These are phyloP conservation scores for Allium sativum DNA, from an alignment of 106 monocot species.

Conservation along the genomic window DNA sequence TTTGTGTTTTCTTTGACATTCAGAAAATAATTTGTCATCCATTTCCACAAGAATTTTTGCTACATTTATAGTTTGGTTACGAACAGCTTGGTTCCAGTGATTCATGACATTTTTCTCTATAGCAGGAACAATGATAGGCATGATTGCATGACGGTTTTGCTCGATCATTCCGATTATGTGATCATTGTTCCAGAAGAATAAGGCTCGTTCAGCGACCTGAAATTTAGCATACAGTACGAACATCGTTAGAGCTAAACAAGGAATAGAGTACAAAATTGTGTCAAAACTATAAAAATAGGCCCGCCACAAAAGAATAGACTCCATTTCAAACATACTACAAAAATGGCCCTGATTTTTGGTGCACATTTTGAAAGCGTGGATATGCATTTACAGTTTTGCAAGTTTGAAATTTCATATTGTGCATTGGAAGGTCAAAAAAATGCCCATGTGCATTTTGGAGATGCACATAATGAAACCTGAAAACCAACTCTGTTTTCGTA, in stretches of 20 bases:
- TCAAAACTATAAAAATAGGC: background rate
- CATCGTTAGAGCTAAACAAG: background rate
- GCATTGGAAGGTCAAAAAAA: too few relatives aligned
- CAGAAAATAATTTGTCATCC: slow-evolving; percentile 62
- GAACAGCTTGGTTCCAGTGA: slow-evolving; percentile 82
- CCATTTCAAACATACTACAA: background rate
- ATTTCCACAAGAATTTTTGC: slow-evolving; percentile 73
- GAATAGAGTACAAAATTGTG: background rate
- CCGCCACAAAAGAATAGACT: background rate
- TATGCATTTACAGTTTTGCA: too few relatives aligned
- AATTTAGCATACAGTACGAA: background rate
- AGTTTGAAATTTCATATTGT: too few relatives aligned
- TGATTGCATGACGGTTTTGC: slow-evolving; percentile 57
- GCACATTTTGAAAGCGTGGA: too few relatives aligned
- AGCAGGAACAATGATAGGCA: slow-evolving; percentile 63
- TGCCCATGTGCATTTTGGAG: too few relatives aligned
- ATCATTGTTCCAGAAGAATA: slow-evolving; percentile 90
- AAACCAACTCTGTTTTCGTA: too few relatives aligned
- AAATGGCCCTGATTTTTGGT: background rate
- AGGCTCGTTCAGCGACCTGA: slow-evolving; percentile 85
- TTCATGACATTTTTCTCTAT: slow-evolving; percentile 45
- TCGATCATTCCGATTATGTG: slow-evolving; percentile 58
- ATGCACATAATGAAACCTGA: too few relatives aligned
- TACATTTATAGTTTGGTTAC: slow-evolving; percentile 64
- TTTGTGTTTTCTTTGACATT: slow-evolving; percentile 39